A percentile compares a stretch with the other conserved stretches of the same genome.
Conservation (phyloP, 345 rosid species). For the Hypericum androsaemum region DNA sequence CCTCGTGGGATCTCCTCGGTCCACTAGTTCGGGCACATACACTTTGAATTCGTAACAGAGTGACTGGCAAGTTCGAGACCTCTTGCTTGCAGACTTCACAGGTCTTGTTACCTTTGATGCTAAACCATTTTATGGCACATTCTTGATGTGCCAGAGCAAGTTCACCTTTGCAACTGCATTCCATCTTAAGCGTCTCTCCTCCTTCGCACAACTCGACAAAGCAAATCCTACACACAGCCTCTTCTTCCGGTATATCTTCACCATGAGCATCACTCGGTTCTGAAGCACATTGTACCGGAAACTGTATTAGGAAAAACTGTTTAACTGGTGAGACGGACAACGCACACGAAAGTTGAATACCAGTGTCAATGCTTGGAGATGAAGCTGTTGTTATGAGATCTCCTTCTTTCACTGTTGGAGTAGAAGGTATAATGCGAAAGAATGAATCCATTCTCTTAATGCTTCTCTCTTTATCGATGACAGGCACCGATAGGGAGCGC, state of each 20-base stretch:
- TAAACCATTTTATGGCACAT: constrained; percentile 93
- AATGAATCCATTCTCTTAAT: constrained; percentile 74
- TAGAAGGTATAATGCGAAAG: constrained; percentile 77
- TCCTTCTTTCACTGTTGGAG: constrained; percentile 70
- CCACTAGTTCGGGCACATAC: constrained; percentile 23
- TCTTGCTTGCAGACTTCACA: constrained; percentile 92
- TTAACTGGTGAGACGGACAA: background rate
- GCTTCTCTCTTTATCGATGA: constrained; percentile 49
- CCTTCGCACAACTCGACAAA: constrained; percentile 82
- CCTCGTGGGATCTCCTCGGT: constrained; percentile 18
- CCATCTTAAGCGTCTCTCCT: constrained; percentile 94
- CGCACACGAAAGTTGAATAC: constrained; percentile 19
- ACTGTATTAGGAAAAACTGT: constrained; percentile 13
- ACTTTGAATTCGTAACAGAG: constrained; percentile 68
- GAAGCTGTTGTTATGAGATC: constrained; percentile 20
- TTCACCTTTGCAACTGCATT: constrained; percentile 98
- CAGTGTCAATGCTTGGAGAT: constrained; percentile 34
- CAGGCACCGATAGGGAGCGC: constrained; percentile 84
- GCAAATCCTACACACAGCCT: constrained; percentile 94
- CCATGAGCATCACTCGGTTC: constrained; percentile 52
- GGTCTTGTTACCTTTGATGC: constrained; percentile 81
- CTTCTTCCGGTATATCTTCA: constrained; percentile 88
- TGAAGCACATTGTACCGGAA: constrained; percentile 24
- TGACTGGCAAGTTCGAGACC: constrained; percentile 78
- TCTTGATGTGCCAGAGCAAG: constrained; percentile 90